These are phyloP conservation scores for Penstemon newberryi DNA, from an alignment of 257 asterid genomes.

Conservation along the genomic window DNA sequence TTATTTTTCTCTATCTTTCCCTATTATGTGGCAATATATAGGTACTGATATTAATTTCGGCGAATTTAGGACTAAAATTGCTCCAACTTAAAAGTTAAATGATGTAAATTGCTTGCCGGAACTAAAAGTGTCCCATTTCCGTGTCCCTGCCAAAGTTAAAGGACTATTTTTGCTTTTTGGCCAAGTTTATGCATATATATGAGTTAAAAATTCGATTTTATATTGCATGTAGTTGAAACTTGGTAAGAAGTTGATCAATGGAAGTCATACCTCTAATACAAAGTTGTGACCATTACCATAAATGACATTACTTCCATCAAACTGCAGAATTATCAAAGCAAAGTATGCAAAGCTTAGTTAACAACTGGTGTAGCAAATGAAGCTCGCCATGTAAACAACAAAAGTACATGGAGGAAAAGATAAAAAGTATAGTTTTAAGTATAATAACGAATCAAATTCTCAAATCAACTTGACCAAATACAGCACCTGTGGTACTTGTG, in stretches of 20 bases:
- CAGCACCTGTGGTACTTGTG: slow-evolving; percentile 43
- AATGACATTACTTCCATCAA: slow-evolving; percentile 37
- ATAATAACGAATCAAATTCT: background rate
- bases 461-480: slow-evolving; percentile 4
- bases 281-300: slow-evolving; percentile 38
- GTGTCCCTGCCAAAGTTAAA: no score
- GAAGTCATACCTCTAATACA: slow-evolving; percentile 40
- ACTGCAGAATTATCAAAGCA: slow-evolving; percentile 30
- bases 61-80: no score
- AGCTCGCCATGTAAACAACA: no score
- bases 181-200: no score
- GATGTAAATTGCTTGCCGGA: no score
- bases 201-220: no score
- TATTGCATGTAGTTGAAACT: background rate
- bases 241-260: background rate
- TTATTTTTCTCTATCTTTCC: no score
- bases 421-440: background rate
- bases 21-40: no score
- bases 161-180: no score
- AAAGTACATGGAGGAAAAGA: background rate
- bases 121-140: no score
- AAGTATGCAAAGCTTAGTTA: slow-evolving; percentile 3
- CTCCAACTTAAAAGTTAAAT: no score
- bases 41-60: no score
- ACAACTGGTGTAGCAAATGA: background rate